Evolutionary conservation across 192 early-diverging fungal genomes (phyloP).

Genomic region (Linnemannia zychae): DNA sequence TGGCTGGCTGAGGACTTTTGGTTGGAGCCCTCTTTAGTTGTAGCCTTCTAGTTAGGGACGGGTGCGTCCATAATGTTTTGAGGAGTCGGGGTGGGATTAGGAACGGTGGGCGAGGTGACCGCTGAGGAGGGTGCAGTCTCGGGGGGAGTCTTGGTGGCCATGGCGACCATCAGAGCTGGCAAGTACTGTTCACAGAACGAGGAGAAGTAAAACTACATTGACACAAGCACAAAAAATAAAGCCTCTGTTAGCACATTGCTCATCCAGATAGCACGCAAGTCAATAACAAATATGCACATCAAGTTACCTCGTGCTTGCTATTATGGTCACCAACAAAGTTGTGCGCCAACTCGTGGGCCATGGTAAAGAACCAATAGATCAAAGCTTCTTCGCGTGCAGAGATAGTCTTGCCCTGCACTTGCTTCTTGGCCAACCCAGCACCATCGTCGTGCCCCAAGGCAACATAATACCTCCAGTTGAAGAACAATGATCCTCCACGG

Average conservation of each 20-base stretch:
- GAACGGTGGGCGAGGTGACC: neutral
- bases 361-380: conserved; percentile 89
- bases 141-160: conserved; percentile 20
- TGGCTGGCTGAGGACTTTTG: neutral
- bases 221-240: neutral
- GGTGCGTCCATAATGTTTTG: conserved; percentile 49
- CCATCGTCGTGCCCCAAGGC: conserved; percentile 69
- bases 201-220: conserved; percentile 75
- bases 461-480: conserved; percentile 86
- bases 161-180: conserved; percentile 57
- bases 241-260: neutral
- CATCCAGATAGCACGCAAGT: neutral
- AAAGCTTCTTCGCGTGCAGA: conserved; percentile 52
- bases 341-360: conserved; percentile 88
- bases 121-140: neutral
- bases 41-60: conserved; percentile 29
- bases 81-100: neutral
- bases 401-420: conserved; percentile 35
- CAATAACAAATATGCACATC: neutral
- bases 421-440: conserved; percentile 10
- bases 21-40: too few species aligned
- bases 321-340: conserved; percentile 79
- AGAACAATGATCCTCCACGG: conserved; percentile 79
- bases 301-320: conserved; percentile 74
- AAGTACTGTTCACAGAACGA: conserved; percentile 83